Evolutionary conservation across 495 filamentous ascomycete species (phyloP).

Genomic region (Tuber umbilicatum): DNA sequence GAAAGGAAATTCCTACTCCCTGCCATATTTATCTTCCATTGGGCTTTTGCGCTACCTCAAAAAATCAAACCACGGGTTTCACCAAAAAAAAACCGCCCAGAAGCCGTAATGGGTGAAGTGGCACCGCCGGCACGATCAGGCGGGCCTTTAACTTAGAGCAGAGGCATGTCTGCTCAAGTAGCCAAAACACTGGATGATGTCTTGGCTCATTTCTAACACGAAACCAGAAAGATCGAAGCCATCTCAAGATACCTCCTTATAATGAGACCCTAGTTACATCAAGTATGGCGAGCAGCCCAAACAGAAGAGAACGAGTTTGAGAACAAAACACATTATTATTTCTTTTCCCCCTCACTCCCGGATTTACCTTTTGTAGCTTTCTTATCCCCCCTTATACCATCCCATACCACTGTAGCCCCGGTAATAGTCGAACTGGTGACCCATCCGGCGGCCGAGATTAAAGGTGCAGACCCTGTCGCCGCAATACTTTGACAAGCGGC

Average conservation of each 20-base stretch:
- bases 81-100: background rate
- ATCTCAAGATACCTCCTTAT: background rate
- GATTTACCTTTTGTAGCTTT: background rate
- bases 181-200: background rate
- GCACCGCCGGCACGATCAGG: background rate
- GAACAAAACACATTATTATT: background rate
- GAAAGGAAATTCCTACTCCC: background rate
- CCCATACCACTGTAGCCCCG: background rate
- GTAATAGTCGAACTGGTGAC: background rate
- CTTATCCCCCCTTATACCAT: background rate
- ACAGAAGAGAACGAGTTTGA: background rate
- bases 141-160: background rate
- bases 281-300: background rate
- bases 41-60: too few relatives aligned
- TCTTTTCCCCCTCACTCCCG: background rate
- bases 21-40: background rate
- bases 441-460: background rate
- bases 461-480: background rate
- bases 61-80: background rate
- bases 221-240: background rate
- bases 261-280: background rate
- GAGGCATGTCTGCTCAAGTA: too few relatives aligned
- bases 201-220: background rate
- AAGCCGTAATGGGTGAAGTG: background rate
- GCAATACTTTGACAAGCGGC: background rate